Conservation (phyloP, 1,284 basidiomycete species). For the Moesziomyces antarcticus region DNA sequence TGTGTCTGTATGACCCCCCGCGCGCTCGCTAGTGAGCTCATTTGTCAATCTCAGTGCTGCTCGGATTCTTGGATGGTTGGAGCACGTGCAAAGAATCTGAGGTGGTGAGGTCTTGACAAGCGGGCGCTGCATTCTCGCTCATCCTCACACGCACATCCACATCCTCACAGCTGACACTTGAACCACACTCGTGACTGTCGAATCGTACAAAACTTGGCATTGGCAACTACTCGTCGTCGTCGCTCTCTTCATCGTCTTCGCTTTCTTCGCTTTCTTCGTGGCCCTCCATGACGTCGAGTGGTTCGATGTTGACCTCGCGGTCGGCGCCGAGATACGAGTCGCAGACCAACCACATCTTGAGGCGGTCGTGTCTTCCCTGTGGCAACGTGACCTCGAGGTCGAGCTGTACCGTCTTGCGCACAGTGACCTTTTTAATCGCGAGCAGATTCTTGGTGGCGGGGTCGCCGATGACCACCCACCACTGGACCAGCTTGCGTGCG, state of each 20-base stretch:
- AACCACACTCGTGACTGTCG: no score
- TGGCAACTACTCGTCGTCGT: background rate
- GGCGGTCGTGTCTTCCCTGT: conserved; percentile 79
- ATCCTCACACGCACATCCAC: no score
- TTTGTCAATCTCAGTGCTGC: no score
- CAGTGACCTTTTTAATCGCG: conserved; percentile 94
- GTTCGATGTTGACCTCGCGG: conserved; percentile 55
- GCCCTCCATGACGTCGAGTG: conserved; percentile 57
- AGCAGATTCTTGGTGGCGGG: conserved; percentile 77
- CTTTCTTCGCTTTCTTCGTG: conserved; percentile 54
- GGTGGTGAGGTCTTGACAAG: no score
- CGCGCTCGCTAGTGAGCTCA: no score
- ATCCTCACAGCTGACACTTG: no score
- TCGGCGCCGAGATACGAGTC: conserved; percentile 77
- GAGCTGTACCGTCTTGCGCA: conserved; percentile 75
- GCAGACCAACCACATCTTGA: conserved; percentile 92
- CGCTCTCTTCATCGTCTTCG: conserved; percentile 29
- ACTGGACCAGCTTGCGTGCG: conserved; percentile 87
- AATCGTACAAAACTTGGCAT: background rate
- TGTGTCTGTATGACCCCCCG: no score
- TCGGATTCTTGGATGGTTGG: no score
- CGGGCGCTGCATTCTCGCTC: no score
- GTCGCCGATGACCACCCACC: conserved; percentile 97
- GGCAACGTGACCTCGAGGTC: conserved; percentile 83
- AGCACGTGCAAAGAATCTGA: no score